Evolutionary conservation across 495 filamentous ascomycete species (phyloP).

Genomic region (Aspergillus nanangensis): DNA sequence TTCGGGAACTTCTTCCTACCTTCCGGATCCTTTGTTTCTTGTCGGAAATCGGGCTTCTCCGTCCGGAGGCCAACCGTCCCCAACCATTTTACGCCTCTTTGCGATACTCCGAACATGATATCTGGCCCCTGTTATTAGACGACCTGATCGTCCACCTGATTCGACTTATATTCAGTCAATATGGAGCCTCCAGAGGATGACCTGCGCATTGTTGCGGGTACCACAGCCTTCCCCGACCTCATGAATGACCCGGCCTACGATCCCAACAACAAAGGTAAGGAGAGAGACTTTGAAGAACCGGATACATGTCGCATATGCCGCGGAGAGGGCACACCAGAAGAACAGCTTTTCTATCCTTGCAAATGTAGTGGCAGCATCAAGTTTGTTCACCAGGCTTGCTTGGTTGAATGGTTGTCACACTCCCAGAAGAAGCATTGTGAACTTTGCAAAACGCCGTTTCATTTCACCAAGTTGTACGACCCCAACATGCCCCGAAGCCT

Average conservation of each 20-base stretch:
- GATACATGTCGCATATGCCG: constrained; percentile 96
- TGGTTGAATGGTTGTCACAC: constrained; percentile 97
- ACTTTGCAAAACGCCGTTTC: constrained; percentile 96
- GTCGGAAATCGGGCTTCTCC: too few relatives aligned
- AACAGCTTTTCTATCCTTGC: constrained; percentile 95
- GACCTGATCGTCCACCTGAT: constrained; percentile 16
- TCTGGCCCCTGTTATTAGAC: constrained; percentile 17
- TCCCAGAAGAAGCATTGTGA: constrained; percentile 99
- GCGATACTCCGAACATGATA: constrained; percentile 16
- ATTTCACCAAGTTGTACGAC: constrained; percentile 95
- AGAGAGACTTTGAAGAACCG: constrained; percentile 41
- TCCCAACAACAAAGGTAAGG: constrained; percentile 33
- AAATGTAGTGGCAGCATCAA: constrained; percentile 99
- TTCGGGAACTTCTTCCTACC: too few relatives aligned
- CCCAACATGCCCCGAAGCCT: constrained; percentile 84
- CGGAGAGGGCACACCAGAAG: constrained; percentile 76
- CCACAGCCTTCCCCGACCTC: constrained; percentile 45
- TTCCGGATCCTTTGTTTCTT: too few relatives aligned
- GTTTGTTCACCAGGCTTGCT: constrained; percentile 92
- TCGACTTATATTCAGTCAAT: constrained; percentile 10
- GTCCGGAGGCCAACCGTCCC: too few relatives aligned
- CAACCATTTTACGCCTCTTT: too few relatives aligned
- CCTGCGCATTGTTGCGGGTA: constrained; percentile 12
- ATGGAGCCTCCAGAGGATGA: constrained; percentile 25
- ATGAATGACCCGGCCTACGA: constrained; percentile 63